Evolutionary conservation across 345 rosid genomes (phyloP), one percentile per base, ranked within the genome.

Genomic region (Psidium guajava): DNA sequence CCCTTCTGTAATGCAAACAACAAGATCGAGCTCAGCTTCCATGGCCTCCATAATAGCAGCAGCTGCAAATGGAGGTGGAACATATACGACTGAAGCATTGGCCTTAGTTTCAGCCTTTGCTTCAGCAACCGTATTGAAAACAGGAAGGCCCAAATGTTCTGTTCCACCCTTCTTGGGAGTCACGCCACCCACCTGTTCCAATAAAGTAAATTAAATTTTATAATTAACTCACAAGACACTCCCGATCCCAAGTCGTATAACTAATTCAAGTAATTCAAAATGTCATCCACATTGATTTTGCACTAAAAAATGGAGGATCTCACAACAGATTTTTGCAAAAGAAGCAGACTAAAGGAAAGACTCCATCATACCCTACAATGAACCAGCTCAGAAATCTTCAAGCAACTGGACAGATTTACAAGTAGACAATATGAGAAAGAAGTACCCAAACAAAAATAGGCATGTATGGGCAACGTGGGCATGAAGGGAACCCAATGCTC

Each of bases 101-200:
- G 98, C 98, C 89, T 93, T 97, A 0, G 98, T 93, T 87, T 95
- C 98, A 13, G 98, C 98, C 84, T 95, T 97, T 3, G 99, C 99
- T 91, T 97, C 99, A 21, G 98, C 98, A 83, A 97, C 98, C 0
- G 98, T 56, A 85, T 97, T 96, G 85, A 93, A 97, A 82, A 97
- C 98, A 74, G 98, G 98, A 86, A 96, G 98, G 25, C 98, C 99
- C 90, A 95, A 89, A 90, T 97, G 99, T 74, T 96, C 98, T 3
- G 98, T 97, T 16, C 99, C 99, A 49, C 98, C 99, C 87, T 97
- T 97, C 93, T 96, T 96, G 1, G 98, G 99, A 83, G 99, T 97
- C 86, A 96, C 99, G 40, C 99, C 98, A 55, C 96, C 99, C 53
- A 97, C 99, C 99, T 97, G 85, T 55, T 21, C 21, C 74, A 54